Evolutionary conservation across 176 grass and related monocot species (phyloP).

Genomic region (Miscanthus lutarioriparius): DNA sequence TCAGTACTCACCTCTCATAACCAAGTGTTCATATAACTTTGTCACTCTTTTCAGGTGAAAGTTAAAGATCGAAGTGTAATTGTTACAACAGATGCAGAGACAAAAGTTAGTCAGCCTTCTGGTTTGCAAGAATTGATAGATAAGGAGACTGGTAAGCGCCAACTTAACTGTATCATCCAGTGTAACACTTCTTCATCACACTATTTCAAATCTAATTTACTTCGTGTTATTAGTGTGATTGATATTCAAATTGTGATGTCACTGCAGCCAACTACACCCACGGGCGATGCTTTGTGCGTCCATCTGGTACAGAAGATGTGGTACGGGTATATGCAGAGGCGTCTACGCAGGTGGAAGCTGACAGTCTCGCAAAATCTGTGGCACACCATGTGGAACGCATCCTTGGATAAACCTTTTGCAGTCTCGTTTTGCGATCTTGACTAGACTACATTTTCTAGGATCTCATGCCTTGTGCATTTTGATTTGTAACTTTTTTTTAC

Average conservation of each 20-base stretch:
- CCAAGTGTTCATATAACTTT: background rate
- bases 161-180: background rate
- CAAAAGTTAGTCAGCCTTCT: slow-evolving; percentile 61
- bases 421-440: background rate
- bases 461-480: background rate
- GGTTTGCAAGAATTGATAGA: slow-evolving; percentile 82
- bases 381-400: slow-evolving; percentile 57
- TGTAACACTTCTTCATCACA: background rate
- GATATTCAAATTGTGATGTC: background rate
- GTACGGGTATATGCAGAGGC: slow-evolving; percentile 91
- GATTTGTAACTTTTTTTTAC: background rate
- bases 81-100: slow-evolving; percentile 75
- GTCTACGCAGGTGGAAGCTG: slow-evolving; percentile 64
- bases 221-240: background rate
- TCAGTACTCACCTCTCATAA: too few species aligned
- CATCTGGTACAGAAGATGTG: slow-evolving; percentile 89
- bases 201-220: background rate
- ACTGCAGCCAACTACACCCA: slow-evolving; percentile 58
- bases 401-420: slow-evolving; percentile 42
- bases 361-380: slow-evolving; percentile 65
- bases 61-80: slow-evolving; percentile 75
- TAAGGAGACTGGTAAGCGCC: slow-evolving; percentile 53
- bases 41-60: slow-evolving; percentile 62
- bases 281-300: slow-evolving; percentile 84
- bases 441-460: background rate